These are phyloP conservation scores for Chimonanthus salicifolius DNA, from an alignment of 164 flowering plant genomes.

Conservation along the genomic window DNA sequence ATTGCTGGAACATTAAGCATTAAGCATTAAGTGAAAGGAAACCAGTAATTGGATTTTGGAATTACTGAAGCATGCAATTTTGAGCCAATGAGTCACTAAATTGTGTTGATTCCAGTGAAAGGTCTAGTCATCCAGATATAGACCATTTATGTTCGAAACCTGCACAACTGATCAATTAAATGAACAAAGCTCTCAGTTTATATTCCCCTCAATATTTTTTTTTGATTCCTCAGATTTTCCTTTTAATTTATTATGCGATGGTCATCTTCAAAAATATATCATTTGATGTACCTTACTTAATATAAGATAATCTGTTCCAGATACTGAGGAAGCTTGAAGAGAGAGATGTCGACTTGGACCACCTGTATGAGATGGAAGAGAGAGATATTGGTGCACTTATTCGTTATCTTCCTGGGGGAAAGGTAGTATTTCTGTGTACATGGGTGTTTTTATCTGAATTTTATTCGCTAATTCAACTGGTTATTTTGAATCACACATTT, in stretches of 20 bases:
- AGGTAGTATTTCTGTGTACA: conserved; percentile 35
- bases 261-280: neutral
- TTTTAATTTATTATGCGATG: neutral
- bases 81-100: neutral
- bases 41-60: neutral
- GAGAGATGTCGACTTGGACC: conserved; percentile 75
- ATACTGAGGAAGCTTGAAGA: conserved; percentile 89
- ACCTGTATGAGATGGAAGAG: conserved; percentile 84
- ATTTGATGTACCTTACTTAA: neutral
- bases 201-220: too few relatives aligned
- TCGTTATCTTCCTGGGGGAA: conserved; percentile 88
- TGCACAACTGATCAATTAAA: too few relatives aligned
- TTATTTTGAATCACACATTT: conserved; percentile 3
- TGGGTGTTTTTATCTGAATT: neutral
- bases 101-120: neutral
- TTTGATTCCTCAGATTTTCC: neutral
- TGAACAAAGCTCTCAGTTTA: too few relatives aligned
- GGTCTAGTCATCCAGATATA: neutral
- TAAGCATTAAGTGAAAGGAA: neutral
- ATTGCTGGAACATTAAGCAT: too few relatives aligned
- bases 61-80: too few relatives aligned
- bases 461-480: neutral
- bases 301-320: conserved; percentile 30
- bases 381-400: conserved; percentile 90
- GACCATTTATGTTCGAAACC: neutral